Base-by-base conservation (phyloP, 805 yeast genomes). In the Candida germanica region DNA sequence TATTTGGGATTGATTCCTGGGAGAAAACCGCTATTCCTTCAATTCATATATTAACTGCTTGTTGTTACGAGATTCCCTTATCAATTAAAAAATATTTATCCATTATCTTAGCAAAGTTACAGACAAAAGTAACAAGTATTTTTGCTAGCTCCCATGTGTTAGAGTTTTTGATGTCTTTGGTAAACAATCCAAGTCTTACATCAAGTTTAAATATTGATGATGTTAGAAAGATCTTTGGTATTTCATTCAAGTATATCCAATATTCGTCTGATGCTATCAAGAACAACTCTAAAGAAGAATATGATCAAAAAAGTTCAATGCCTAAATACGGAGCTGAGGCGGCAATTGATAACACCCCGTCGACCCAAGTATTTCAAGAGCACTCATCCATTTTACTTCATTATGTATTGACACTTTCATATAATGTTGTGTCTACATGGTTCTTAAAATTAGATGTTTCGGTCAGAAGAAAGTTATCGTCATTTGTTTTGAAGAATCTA, bases 31-130 rank as follows among this genome's bases (percentile, higher is more conserved):
- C 87, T 0, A 74, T 81, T 23, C 87, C 94, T 3, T 77, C 87
- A 45, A 74, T 88, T 19, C 87, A 87, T 47, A 80, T 82, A 28
- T 62, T 89, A 39, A 78, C 83, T 4, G 70, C 83, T 2, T 83
- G 91, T 47, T 83, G 95, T 53, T 87, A 83, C 54, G 95, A 86
- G 52, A 68, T 84, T 22, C 94, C 95, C 1, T 53, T 69, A 8
- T 77, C 91, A 0, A 70, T 88, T 37, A 83, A 81, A 53, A 80
- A 81, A 49, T 82, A 68, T 47, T 53, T 87, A 23, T 68, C 80
- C 6, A 78, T 77, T n/a, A 77, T 88, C 8, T 66, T 87, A 42
- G 76, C 83, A n/a, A 75, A 76, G 35, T 59, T 88, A 26, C 95
- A 86, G 49, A 80, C 85, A 5, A 75, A 85, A 51, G 76, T 87